phyloP scores from a whole-genome alignment of 176 grass and related monocot genomes.

The barley (Hordeum vulgare) region DNA sequence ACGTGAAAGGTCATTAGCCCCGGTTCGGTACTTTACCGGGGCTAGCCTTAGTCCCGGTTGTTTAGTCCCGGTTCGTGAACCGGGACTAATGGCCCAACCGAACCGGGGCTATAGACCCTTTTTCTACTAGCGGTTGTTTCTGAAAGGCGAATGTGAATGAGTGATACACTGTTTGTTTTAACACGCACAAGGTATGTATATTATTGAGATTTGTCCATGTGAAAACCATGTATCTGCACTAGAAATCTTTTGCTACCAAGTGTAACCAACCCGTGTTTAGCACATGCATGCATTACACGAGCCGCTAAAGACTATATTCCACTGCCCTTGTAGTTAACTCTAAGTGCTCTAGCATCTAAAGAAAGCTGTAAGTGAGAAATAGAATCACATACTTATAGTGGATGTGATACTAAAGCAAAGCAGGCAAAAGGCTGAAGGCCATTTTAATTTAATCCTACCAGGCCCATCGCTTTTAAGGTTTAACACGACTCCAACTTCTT shows the following conservation, averaged over 20 bases:
- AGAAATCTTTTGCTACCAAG: not conserved
- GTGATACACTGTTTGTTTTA: not conserved
- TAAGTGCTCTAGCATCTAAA: not conserved
- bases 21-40: no score
- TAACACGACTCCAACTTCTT: not conserved
- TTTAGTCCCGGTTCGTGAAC: no score
- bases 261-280: slow-evolving; percentile 10
- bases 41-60: no score
- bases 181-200: not conserved
- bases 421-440: not conserved
- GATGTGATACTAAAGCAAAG: not conserved
- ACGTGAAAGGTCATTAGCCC: no score
- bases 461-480: slow-evolving; percentile 6
- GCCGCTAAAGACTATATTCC: not conserved
- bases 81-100: no score
- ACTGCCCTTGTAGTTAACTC: not conserved
- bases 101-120: no score
- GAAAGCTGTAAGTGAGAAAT: not conserved
- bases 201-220: slow-evolving; percentile 5
- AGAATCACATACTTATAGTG: not conserved
- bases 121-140: no score
- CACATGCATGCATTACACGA: slow-evolving; percentile 17
- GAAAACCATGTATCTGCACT: not conserved
- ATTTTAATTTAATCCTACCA: not conserved
- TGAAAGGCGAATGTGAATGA: no score